Evolutionary conservation across 768 basidiomycete species (phyloP).

Genomic region (Boletus eberwhitei): DNA sequence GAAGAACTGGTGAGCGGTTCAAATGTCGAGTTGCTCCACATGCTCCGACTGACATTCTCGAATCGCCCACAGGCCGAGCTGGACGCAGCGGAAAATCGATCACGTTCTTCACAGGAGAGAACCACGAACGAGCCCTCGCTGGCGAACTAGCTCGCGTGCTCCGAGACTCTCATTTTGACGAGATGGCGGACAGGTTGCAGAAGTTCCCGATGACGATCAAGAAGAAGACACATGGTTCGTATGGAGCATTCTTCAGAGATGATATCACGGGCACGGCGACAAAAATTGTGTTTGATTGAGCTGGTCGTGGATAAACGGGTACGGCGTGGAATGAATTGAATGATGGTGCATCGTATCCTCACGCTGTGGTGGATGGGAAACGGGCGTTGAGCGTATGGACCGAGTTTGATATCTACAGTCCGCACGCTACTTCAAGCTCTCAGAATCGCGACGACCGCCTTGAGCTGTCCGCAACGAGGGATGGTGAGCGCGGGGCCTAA

Average conservation of each 20-base stretch:
- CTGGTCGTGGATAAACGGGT: neutral
- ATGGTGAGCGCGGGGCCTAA: neutral
- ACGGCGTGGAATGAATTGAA: neutral
- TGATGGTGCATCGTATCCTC: neutral
- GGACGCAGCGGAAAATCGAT: conserved; percentile 88
- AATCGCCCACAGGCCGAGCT: conserved; percentile 63
- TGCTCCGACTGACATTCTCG: neutral
- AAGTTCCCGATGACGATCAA: conserved; percentile 97
- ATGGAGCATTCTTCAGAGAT: conserved; percentile 82
- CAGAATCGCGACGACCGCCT: neutral
- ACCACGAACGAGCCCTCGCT: conserved; percentile 80
- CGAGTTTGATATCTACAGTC: neutral
- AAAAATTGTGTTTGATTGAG: conserved; percentile 67
- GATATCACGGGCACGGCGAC: conserved; percentile 59
- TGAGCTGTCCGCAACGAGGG: neutral
- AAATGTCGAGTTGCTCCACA: neutral
- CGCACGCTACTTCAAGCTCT: neutral
- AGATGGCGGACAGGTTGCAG: conserved; percentile 58
- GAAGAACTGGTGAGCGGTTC: conserved; percentile 63
- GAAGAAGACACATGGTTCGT: conserved; percentile 89
- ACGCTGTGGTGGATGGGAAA: conserved; percentile 11
- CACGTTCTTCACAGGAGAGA: conserved; percentile 95
- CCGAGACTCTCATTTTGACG: conserved; percentile 80
- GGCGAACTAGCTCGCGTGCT: conserved; percentile 93
- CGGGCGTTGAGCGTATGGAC: neutral